Base-by-base conservation (phyloP, 495 filamentous ascomycete species). In the Cercophora samala region DNA sequence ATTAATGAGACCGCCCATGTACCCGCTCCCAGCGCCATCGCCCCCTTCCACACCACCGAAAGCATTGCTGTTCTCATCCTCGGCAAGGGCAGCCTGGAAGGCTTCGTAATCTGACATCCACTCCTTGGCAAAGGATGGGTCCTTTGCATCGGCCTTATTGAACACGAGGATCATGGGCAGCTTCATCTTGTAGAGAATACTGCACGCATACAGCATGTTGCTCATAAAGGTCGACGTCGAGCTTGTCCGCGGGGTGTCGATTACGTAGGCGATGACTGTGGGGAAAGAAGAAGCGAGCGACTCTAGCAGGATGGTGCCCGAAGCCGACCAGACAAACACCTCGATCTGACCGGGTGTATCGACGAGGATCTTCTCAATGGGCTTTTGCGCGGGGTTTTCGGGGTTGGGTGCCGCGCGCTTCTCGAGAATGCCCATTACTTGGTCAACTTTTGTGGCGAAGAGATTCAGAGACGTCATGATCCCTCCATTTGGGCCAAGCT, bases 101-200 rank as follows among this genome's bases (percentile, higher is more conserved):
- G 91, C 88, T 68, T 98, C 94, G 72, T 96, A 98, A 74, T 99
- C 93, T 19, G 93, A 96, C 95, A 99, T 99, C 95, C 95, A 99
- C 76, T 98, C 93, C 81, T 97, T 96, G 9, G 92, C 95, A 71
- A 97, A 97, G 22, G 84, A 84, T 3, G 93, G 92, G 72, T 95
- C 91, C 74, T 95, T 89, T 5, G 95, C 91, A 75, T 99, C 95
- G 0, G 93, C 96, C 82, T 99, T 99, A 80, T 99, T 99, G 82
- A 98, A 97, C 3, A 98, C 95, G 18, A 99, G 77, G 23, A 99
- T 95, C 94, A 99, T 98, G 3, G 95, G 95, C 6, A 99, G 83
- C 74, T 95, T 96, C 8, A 93, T 98, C 81, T 98, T 98, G 85
- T 99, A 99, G 1, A 99, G 84, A 66, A 99, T 99, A 73, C 89